Conservation (phyloP, 345 rosid species). For the Theobroma cacao region DNA sequence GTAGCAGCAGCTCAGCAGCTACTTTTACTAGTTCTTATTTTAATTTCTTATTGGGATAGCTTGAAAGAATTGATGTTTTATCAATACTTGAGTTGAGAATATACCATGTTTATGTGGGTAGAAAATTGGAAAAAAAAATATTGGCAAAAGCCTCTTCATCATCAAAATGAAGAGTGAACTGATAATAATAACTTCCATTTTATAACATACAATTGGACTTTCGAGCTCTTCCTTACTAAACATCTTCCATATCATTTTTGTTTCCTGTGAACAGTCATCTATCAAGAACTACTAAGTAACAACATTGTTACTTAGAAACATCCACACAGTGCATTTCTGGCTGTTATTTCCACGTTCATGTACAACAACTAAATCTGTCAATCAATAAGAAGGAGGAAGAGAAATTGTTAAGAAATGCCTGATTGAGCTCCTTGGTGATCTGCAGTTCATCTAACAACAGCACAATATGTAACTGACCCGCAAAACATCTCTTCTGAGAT, state of each 20-base stretch:
- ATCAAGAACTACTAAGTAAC: not conserved
- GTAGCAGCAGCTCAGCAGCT: slow-evolving; percentile 15
- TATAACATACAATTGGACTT: not conserved
- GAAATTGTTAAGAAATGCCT: not conserved
- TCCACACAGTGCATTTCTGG: not conserved
- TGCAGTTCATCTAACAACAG: not conserved
- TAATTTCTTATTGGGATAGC: not conserved
- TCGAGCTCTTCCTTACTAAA: not conserved
- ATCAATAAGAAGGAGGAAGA: not conserved
- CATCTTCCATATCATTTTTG: not conserved
- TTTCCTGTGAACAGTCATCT: not conserved
- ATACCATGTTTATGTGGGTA: not conserved
- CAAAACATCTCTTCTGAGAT: not conserved
- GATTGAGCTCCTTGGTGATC: not conserved
- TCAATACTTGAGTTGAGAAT: not conserved
- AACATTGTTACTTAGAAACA: not conserved
- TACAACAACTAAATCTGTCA: not conserved
- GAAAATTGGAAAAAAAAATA: slow-evolving; percentile 13
- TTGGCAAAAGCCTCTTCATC: slow-evolving; percentile 10
- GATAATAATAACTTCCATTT: not conserved
- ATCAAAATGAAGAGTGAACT: slow-evolving; percentile 12
- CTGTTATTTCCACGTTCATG: not conserved
- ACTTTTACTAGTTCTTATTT: not conserved
- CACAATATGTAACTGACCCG: not conserved
- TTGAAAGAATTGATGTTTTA: not conserved